These are phyloP conservation scores for Neoboletus subvelutipes DNA, from an alignment of 768 basidiomycete species.

Conservation along the genomic window DNA sequence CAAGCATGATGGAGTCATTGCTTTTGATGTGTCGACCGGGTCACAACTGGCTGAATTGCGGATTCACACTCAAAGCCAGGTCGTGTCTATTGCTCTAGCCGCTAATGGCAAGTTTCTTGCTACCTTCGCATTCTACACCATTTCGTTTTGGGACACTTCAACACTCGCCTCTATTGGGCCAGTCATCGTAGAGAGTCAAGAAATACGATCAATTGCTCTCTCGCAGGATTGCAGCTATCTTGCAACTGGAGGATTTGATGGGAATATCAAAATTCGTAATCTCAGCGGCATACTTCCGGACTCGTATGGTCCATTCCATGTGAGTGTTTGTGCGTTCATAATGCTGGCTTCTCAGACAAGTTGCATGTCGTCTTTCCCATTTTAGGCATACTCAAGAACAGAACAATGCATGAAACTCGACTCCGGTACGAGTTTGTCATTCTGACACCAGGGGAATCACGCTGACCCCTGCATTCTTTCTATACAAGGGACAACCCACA, in stretches of 20 bases:
- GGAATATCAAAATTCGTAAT: not conserved
- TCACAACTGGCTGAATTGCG: not conserved
- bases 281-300: conserved; percentile 3
- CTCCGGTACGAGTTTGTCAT: not conserved
- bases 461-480: not conserved
- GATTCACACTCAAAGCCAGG: not conserved
- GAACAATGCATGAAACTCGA: not conserved
- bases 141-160: not conserved
- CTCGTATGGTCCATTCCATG: not conserved
- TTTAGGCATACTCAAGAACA: not conserved
- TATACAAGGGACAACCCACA: not conserved
- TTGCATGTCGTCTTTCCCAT: not conserved
- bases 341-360: not conserved
- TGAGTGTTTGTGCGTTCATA: no score
- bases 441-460: not conserved
- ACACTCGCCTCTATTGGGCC: not conserved
- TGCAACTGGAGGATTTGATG: not conserved
- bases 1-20: not conserved
- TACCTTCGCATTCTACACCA: not conserved
- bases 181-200: not conserved
- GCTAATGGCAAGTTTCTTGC: not conserved
- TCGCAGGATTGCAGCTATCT: not conserved
- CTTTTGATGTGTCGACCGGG: not conserved
- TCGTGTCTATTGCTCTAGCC: not conserved
- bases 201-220: not conserved